A percentile compares a stretch with the other conserved stretches of the same genome.
These are phyloP conservation scores for Talaromyces sp. DNA, from an alignment of 2,329 filamentous ascomycete species.

Conservation along the genomic window DNA sequence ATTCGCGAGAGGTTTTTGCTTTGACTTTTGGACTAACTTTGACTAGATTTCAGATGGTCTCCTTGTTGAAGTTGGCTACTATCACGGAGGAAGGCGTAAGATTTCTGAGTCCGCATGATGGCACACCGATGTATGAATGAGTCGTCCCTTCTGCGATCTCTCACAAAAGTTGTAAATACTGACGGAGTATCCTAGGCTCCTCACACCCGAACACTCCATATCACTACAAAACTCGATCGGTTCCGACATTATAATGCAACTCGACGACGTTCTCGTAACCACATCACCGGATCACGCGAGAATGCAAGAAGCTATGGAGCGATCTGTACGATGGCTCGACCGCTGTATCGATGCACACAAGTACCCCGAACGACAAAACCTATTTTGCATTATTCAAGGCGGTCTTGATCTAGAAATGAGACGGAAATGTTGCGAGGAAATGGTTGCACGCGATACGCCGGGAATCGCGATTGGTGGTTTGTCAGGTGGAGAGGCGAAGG, in stretches of 20 bases:
- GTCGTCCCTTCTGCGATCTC: not conserved
- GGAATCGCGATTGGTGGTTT: conserved; percentile 95
- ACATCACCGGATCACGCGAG: conserved; percentile 84
- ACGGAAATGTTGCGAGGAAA: conserved; percentile 75
- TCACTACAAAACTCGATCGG: conserved; percentile 94
- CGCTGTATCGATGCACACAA: conserved; percentile 88
- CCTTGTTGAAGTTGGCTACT: conserved; percentile 83
- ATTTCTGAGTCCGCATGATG: conserved; percentile 95
- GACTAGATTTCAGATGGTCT: conserved; percentile 97
- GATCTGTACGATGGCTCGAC: conserved; percentile 93
- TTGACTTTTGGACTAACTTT: not conserved
- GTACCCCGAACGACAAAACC: conserved; percentile 77
- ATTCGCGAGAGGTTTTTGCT: not conserved
- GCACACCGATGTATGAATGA: conserved; percentile 81
- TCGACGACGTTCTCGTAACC: conserved; percentile 95
- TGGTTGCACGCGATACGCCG: conserved; percentile 87
- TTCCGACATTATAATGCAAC: conserved; percentile 98
- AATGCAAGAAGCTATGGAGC: conserved; percentile 92
- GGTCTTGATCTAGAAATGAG: conserved; percentile 86
- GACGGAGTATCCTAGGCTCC: conserved; percentile 53
- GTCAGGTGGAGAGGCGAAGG: conserved; percentile 91
- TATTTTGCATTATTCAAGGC: conserved; percentile 98
- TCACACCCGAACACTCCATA: conserved; percentile 97
- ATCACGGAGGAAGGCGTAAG: conserved; percentile 94
- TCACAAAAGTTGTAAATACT: not conserved